phyloP scores from a whole-genome alignment of 768 basidiomycete species.

The Trametes punicea region DNA sequence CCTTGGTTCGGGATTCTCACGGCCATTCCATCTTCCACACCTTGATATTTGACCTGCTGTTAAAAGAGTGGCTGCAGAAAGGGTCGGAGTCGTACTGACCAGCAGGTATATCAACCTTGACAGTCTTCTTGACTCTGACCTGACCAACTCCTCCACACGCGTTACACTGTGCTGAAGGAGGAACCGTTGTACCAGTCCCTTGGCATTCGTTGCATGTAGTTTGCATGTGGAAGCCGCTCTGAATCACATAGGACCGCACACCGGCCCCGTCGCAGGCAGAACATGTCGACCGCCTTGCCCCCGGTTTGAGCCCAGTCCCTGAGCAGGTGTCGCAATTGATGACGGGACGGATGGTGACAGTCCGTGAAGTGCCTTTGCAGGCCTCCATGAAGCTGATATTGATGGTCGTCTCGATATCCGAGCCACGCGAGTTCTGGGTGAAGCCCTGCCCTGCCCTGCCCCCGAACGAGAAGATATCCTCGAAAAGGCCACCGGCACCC shows the following conservation, averaged over 20 bases:
- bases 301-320: conserved; percentile 83
- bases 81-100: conserved; percentile 46
- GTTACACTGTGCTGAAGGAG: conserved; percentile 73
- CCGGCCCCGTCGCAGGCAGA: conserved; percentile 82
- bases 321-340: conserved; percentile 81
- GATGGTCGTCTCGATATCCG: conserved; percentile 77
- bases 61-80: background rate
- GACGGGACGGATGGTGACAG: conserved; percentile 74
- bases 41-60: conserved; percentile 36
- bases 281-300: conserved; percentile 80
- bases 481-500: conserved; percentile 65
- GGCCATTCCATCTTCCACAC: conserved; percentile 94
- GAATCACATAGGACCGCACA: conserved; percentile 82
- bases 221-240: conserved; percentile 96
- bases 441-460: conserved; percentile 38
- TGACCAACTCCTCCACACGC: conserved; percentile 86
- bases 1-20: conserved; percentile 78
- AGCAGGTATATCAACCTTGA: conserved; percentile 81
- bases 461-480: conserved; percentile 73
- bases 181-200: conserved; percentile 78
- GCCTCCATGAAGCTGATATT: conserved; percentile 88
- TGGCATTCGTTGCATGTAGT: conserved; percentile 82
- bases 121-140: conserved; percentile 71
- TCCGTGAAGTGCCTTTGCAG: conserved; percentile 82
- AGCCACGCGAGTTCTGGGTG: conserved; percentile 53